Conservation (phyloP, 257 asterid genomes). For the Salvia splendens region DNA sequence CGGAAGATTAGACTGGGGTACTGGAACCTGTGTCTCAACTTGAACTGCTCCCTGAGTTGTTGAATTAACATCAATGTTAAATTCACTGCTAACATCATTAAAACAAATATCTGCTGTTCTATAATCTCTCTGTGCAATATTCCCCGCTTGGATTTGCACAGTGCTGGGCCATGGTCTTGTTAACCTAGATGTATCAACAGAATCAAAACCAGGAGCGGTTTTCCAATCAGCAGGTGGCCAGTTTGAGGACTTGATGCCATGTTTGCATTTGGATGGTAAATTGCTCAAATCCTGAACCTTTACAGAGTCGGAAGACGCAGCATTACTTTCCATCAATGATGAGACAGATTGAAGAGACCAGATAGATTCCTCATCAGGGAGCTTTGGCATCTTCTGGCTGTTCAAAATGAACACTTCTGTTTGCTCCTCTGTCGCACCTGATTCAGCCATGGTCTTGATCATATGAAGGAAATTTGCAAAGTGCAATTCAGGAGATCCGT, state of each 20-base stretch:
- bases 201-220: slow-evolving; percentile 64
- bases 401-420: slow-evolving; percentile 70
- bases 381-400: slow-evolving; percentile 79
- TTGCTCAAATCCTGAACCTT: slow-evolving; percentile 41
- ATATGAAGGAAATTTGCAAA: slow-evolving; percentile 93
- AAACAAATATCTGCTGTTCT: slow-evolving; percentile 29
- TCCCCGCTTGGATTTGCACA: slow-evolving; percentile 32
- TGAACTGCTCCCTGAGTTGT: slow-evolving; percentile 27
- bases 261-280: slow-evolving; percentile 32
- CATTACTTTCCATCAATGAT: slow-evolving; percentile 38
- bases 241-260: slow-evolving; percentile 38
- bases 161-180: slow-evolving; percentile 32
- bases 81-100: slow-evolving; percentile 36
- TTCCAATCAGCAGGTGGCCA: slow-evolving; percentile 88
- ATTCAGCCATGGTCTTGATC: slow-evolving; percentile 75
- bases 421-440: slow-evolving; percentile 86
- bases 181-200: slow-evolving; percentile 28
- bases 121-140: slow-evolving; percentile 27
- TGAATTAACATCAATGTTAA: slow-evolving; percentile 35
- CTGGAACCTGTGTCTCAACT: slow-evolving; percentile 37
- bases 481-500: slow-evolving; percentile 64
- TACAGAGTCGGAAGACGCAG: slow-evolving; percentile 22
- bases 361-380: slow-evolving; percentile 58
- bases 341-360: slow-evolving; percentile 63
- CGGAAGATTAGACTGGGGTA: slow-evolving; percentile 30